Evolutionary conservation across 2,329 filamentous ascomycete genomes (phyloP).

Genomic region (Pseudogymnoascus sp.): DNA sequence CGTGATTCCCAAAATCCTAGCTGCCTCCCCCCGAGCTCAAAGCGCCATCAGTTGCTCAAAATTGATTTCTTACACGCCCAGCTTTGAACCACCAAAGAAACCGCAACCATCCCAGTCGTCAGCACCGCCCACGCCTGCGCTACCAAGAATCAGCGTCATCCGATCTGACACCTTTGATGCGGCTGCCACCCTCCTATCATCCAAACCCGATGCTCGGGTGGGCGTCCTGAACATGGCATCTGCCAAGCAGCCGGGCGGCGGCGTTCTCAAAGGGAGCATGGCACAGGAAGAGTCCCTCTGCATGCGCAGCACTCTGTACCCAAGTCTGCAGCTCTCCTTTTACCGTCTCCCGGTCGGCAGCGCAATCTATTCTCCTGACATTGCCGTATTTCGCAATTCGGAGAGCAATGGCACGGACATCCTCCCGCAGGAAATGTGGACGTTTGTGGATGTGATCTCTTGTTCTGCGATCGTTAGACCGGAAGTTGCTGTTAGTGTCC

Average conservation of each 20-base stretch:
- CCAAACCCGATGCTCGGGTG: slow-evolving; percentile 33
- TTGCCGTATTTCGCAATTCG: slow-evolving; percentile 50
- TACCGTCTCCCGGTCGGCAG: slow-evolving; percentile 28
- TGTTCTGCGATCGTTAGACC: slow-evolving; percentile 19
- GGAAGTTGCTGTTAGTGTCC: slow-evolving; percentile 10
- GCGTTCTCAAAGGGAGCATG: slow-evolving; percentile 52
- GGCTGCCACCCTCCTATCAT: slow-evolving; percentile 33
- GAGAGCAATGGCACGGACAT: slow-evolving; percentile 36
- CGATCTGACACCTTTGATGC: slow-evolving; percentile 52
- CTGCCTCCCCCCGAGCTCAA: slow-evolving; percentile 14
- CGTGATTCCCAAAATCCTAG: slow-evolving; percentile 19
- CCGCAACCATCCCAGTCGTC: neutral
- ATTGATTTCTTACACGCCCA: slow-evolving; percentile 16
- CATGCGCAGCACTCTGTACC: slow-evolving; percentile 49
- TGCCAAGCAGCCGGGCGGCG: slow-evolving; percentile 49
- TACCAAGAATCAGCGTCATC: slow-evolving; percentile 40
- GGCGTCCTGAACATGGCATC: slow-evolving; percentile 62
- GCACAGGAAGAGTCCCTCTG: slow-evolving; percentile 66
- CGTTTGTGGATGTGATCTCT: slow-evolving; percentile 23
- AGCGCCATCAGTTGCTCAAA: slow-evolving; percentile 15
- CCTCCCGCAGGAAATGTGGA: slow-evolving; percentile 32
- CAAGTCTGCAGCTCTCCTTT: slow-evolving; percentile 38
- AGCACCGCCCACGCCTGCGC: slow-evolving; percentile 9
- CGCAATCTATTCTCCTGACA: slow-evolving; percentile 52
- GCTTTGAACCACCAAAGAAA: neutral